These are phyloP conservation scores for Rhytidiadelphus loreus DNA, from an alignment of 225 moss, liverwort and hornwort species.

Conservation along the genomic window DNA sequence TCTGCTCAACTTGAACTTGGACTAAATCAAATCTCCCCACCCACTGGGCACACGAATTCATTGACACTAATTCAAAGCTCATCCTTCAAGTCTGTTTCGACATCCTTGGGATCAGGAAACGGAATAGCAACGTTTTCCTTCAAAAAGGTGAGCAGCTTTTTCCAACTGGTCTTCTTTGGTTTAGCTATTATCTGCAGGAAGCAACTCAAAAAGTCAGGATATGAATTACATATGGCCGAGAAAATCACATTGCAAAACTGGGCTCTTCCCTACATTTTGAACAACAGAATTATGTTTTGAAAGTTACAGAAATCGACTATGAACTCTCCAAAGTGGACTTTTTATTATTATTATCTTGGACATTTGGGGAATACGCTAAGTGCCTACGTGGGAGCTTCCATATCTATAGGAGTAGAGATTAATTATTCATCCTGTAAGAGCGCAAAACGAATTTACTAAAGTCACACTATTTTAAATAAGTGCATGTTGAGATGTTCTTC, in stretches of 20 bases:
- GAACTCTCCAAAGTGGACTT: neutral
- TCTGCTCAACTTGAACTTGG: neutral
- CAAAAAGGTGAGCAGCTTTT: conserved; percentile 55
- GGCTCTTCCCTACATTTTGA: neutral
- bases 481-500: neutral
- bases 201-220: neutral
- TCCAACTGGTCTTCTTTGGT: conserved; percentile 35
- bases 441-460: neutral
- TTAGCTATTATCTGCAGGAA: conserved; percentile 24
- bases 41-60: neutral
- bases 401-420: neutral
- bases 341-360: neutral
- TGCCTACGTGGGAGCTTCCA: neutral
- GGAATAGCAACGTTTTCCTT: conserved; percentile 41
- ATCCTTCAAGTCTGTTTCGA: neutral
- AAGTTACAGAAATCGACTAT: neutral
- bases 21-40: neutral
- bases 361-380: neutral
- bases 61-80: conserved; percentile 11
- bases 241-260: neutral
- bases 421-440: neutral
- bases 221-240: neutral
- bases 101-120: conserved; percentile 9
- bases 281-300: neutral
- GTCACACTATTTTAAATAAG: too few species aligned